phyloP scores from a whole-genome alignment of 1,284 basidiomycete genomes.

The Cerrena zonata region DNA sequence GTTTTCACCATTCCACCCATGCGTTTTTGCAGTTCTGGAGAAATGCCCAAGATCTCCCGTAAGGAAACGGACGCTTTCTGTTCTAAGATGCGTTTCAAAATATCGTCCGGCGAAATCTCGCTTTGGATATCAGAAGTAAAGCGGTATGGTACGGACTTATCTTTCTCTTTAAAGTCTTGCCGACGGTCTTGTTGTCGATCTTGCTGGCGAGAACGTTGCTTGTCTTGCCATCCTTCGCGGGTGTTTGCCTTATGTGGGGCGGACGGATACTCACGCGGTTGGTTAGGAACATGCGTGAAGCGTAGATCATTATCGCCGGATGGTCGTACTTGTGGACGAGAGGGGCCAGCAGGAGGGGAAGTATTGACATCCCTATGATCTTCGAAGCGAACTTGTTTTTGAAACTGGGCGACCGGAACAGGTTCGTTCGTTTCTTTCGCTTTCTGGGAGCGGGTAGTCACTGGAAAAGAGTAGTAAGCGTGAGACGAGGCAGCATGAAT shows the following conservation, averaged over 20 bases:
- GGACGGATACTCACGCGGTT: not conserved
- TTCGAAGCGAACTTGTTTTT: not conserved
- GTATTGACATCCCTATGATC: not conserved
- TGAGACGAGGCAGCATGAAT: not conserved
- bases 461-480: not conserved
- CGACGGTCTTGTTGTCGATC: not conserved
- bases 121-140: constrained; percentile 7
- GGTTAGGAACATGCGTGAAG: not conserved
- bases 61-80: constrained; percentile 6
- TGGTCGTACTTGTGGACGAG: not conserved
- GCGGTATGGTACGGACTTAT: not conserved
- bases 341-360: not conserved
- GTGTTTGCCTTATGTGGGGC: not conserved
- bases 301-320: not conserved
- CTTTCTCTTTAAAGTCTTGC: not conserved
- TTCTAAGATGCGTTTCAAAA: not conserved
- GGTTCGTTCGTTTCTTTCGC: not conserved
- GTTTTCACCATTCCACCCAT: constrained; percentile 4
- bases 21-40: constrained; percentile 10
- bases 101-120: not conserved
- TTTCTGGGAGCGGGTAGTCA: not conserved
- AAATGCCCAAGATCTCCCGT: constrained; percentile 7
- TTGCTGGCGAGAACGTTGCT: not conserved
- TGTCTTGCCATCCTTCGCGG: not conserved
- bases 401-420: not conserved